Percentiles rank a stretch among this genome's conserved stretches.
phyloP scores from a whole-genome alignment of 2,329 filamentous ascomycete species.

The Torrubiellomyces zombiae region DNA sequence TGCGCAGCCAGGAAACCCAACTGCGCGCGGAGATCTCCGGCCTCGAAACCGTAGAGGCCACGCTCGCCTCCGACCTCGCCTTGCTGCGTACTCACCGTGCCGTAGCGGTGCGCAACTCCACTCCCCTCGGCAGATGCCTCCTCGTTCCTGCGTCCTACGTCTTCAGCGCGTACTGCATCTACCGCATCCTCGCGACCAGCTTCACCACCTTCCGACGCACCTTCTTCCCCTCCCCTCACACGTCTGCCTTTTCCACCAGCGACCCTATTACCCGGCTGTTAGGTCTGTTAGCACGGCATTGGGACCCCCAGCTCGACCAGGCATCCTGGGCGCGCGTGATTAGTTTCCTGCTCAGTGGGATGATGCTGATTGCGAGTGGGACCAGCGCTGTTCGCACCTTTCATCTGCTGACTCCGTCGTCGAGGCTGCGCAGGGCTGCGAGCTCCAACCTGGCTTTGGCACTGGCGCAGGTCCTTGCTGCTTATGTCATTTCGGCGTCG shows the following conservation, averaged over 20 bases:
- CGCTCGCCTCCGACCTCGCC: slow-evolving; percentile 47
- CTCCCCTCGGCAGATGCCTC: slow-evolving; percentile 46
- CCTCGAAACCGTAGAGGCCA: slow-evolving; percentile 63
- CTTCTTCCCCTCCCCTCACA: slow-evolving; percentile 14
- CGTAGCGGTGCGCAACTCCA: slow-evolving; percentile 50
- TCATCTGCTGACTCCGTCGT: slow-evolving; percentile 56
- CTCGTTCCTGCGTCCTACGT: slow-evolving; percentile 44
- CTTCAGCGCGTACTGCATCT: slow-evolving; percentile 72
- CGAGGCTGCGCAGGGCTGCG: slow-evolving; percentile 55
- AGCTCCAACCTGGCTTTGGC: slow-evolving; percentile 66
- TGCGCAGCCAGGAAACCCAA: too few species aligned
- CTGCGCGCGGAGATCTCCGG: slow-evolving; percentile 64
- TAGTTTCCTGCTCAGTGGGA: slow-evolving; percentile 65
- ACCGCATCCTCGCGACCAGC: slow-evolving; percentile 59
- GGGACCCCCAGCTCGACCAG: slow-evolving; percentile 69
- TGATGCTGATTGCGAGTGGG: slow-evolving; percentile 69
- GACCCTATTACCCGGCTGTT: slow-evolving; percentile 77
- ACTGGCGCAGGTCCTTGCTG: slow-evolving; percentile 65
- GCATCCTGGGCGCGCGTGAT: slow-evolving; percentile 73
- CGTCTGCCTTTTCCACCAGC: slow-evolving; percentile 46
- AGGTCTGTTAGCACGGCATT: slow-evolving; percentile 64
- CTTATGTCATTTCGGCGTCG: slow-evolving; percentile 70
- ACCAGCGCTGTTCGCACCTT: slow-evolving; percentile 76
- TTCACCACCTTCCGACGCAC: slow-evolving; percentile 48
- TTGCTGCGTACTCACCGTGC: slow-evolving; percentile 46